Evolutionary conservation across 352 stramenopile species (phyloP).

Genomic region (Phytophthora idaei): DNA sequence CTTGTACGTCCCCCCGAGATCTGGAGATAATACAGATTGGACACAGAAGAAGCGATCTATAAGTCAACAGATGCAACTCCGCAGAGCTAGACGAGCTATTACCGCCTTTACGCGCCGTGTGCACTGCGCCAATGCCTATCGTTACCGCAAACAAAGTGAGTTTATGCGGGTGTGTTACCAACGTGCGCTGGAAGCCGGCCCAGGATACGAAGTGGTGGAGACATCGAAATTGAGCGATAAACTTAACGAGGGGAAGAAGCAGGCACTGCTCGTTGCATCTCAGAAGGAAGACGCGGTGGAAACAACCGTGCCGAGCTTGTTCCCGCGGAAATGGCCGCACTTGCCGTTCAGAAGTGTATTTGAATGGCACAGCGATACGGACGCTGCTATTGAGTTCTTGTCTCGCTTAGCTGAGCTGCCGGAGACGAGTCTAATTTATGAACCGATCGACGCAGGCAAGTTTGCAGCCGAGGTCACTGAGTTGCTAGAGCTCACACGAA

Average conservation of each 20-base stretch:
- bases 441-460: conserved; percentile 54
- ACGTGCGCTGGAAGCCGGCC: conserved; percentile 50
- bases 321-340: conserved; percentile 75
- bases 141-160: conserved; percentile 65
- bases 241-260: conserved; percentile 5
- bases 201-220: conserved; percentile 32
- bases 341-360: conserved; percentile 57
- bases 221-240: conserved; percentile 12
- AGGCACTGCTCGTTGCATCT: conserved; percentile 24
- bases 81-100: conserved; percentile 38
- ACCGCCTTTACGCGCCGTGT: conserved; percentile 44
- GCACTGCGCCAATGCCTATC: conserved; percentile 52
- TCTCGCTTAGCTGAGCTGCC: conserved; percentile 54
- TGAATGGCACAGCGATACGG: conserved; percentile 51
- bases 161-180: conserved; percentile 70
- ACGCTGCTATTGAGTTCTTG: conserved; percentile 53
- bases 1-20: conserved; percentile 41
- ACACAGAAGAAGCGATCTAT: conserved; percentile 11
- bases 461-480: conserved; percentile 46
- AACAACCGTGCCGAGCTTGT: conserved; percentile 46
- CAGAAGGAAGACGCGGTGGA: conserved; percentile 53
- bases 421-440: conserved; percentile 67
- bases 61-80: conserved; percentile 23
- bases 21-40: not conserved
- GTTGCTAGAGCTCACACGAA: conserved; percentile 8